Evolutionary conservation across 1,284 basidiomycete genomes (phyloP).

Genomic region (Cryptococcus amylolentus): DNA sequence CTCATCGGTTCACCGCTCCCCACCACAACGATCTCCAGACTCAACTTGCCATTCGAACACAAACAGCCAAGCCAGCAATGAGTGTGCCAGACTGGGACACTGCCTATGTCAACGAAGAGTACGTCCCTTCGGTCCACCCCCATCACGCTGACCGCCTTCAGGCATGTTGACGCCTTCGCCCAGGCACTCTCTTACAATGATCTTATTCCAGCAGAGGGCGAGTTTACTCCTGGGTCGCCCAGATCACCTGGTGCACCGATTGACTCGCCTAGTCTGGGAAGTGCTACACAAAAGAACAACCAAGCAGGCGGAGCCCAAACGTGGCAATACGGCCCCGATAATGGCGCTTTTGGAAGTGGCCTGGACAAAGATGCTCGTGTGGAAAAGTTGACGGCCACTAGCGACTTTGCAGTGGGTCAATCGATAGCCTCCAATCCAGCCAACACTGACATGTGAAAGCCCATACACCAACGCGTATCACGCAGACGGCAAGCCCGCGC

Average conservation of each 20-base stretch:
- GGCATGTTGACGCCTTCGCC: slow-evolving; percentile 46
- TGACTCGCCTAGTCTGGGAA: slow-evolving; percentile 7
- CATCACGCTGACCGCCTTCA: slow-evolving; percentile 8
- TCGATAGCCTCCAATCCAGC: neutral
- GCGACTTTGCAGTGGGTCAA: slow-evolving; percentile 69
- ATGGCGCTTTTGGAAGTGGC: slow-evolving; percentile 14
- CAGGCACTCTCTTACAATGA: slow-evolving; percentile 44
- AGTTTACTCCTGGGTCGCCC: slow-evolving; percentile 28
- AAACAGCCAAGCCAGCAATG: neutral
- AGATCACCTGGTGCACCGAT: slow-evolving; percentile 24
- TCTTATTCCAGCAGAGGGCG: slow-evolving; percentile 26
- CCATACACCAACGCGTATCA: slow-evolving; percentile 72
- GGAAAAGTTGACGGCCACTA: slow-evolving; percentile 78
- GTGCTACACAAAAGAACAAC: neutral
- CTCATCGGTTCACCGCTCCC: neutral
- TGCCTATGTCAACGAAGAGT: slow-evolving; percentile 72
- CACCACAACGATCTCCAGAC: neutral
- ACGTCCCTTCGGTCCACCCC: slow-evolving; percentile 8
- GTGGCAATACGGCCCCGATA: slow-evolving; percentile 36
- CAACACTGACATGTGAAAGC: slow-evolving; percentile 40
- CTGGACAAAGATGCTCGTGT: slow-evolving; percentile 48
- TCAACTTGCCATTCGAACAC: neutral
- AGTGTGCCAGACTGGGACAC: slow-evolving; percentile 33
- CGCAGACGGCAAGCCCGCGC: slow-evolving; percentile 12
- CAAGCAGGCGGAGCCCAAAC: slow-evolving; percentile 1